Conservation (phyloP, 2,329 filamentous ascomycete genomes). For the Colletotrichum tropicale region DNA sequence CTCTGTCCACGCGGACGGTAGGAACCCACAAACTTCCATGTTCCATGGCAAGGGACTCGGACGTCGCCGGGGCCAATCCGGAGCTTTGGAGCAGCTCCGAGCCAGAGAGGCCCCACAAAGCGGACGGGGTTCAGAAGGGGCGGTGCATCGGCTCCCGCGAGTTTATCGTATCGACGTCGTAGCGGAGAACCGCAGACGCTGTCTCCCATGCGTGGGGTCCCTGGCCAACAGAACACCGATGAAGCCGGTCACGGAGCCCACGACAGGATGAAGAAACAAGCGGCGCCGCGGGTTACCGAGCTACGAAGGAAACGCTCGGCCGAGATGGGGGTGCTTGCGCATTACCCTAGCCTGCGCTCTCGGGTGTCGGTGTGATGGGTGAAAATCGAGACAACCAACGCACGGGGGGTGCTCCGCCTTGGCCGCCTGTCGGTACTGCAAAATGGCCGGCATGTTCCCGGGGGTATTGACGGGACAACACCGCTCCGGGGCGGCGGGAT, state of each 20-base stretch:
- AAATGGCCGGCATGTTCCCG: neutral
- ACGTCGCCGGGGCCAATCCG: constrained; percentile 13
- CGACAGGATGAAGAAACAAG: neutral
- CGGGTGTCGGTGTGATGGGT: neutral
- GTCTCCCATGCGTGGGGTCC: neutral
- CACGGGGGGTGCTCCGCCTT: neutral
- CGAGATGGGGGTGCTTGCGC: neutral
- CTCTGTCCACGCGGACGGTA: neutral
- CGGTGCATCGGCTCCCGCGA: neutral
- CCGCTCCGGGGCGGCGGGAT: neutral
- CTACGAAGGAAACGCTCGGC: neutral
- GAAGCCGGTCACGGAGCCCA: neutral
- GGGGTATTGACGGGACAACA: neutral
- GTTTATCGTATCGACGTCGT: neutral
- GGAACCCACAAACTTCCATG: neutral
- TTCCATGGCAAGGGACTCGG: neutral
- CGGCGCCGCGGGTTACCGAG: neutral
- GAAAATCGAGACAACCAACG: neutral
- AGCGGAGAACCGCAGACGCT: neutral
- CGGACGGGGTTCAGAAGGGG: neutral
- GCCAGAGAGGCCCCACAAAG: neutral
- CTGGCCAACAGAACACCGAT: neutral
- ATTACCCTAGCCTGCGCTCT: neutral
- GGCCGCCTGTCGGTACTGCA: neutral
- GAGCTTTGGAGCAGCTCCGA: neutral